These are phyloP conservation scores for Camellia sinensis DNA, from an alignment of 148 eudicot genomes.

Conservation along the genomic window DNA sequence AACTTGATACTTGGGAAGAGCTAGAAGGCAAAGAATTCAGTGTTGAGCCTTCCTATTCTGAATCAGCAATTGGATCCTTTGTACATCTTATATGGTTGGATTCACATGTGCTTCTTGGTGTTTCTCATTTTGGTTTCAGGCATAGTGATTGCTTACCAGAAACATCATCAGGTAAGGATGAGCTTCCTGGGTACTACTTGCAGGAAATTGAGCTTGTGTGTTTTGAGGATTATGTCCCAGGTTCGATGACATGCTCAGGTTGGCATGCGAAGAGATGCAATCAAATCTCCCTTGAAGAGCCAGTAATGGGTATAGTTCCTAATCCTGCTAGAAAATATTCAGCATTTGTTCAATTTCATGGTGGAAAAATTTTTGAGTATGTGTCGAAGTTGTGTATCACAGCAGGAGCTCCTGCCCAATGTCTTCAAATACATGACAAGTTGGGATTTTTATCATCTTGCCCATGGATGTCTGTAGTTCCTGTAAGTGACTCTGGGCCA, in stretches of 20 bases:
- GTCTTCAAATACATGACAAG: conserved; percentile 39
- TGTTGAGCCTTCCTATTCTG: conserved; percentile 49
- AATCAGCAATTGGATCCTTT: conserved; percentile 41
- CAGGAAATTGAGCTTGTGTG: conserved; percentile 66
- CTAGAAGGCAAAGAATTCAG: conserved; percentile 69
- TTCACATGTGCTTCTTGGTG: conserved; percentile 69
- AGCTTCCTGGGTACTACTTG: conserved; percentile 50
- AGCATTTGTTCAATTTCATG: conserved; percentile 70
- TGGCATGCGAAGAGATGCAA: conserved; percentile 54
- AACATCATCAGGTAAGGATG: conserved; percentile 29
- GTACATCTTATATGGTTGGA: conserved; percentile 86
- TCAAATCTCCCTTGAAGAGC: conserved; percentile 48
- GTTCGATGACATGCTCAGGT: conserved; percentile 68
- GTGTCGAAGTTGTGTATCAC: conserved; percentile 35
- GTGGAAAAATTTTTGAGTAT: conserved; percentile 70
- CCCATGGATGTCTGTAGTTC: conserved; percentile 77
- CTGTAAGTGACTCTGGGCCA: conserved; percentile 33
- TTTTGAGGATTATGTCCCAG: conserved; percentile 67
- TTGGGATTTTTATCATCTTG: conserved; percentile 64
- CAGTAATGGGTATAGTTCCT: conserved; percentile 48
- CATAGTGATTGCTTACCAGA: conserved; percentile 29
- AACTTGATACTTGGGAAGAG: conserved; percentile 70
- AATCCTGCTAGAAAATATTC: conserved; percentile 47
- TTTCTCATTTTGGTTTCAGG: conserved; percentile 52
- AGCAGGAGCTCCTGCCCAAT: conserved; percentile 36